Evolutionary conservation across 345 rosid species (phyloP).

Genomic region (Firmiana major): DNA sequence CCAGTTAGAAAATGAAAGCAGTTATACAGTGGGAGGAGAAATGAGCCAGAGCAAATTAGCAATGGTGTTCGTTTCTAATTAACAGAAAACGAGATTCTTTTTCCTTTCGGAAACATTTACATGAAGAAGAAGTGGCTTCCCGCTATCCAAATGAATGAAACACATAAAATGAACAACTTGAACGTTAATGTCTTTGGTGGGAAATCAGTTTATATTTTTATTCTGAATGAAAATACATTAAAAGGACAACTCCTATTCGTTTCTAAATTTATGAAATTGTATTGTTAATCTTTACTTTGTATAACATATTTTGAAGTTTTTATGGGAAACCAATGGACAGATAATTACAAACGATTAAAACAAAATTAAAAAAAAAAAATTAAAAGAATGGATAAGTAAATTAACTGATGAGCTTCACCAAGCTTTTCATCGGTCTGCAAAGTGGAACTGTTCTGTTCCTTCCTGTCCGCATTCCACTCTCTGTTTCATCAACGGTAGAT

Average conservation of each 20-base stretch:
- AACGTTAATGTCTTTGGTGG: too few species aligned
- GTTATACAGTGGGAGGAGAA: too few species aligned
- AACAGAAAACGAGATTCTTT: too few species aligned
- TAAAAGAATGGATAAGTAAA: slow-evolving; percentile 15
- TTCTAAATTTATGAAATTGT: not conserved
- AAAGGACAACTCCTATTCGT: not conserved
- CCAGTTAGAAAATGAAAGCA: not conserved
- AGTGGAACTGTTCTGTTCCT: slow-evolving; percentile 22
- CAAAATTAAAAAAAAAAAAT: not conserved
- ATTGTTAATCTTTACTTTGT: not conserved
- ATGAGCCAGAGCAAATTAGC: too few species aligned
- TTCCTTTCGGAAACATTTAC: too few species aligned
- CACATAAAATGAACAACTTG: too few species aligned
- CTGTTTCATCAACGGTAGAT: slow-evolving; percentile 33
- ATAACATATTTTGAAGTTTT: not conserved
- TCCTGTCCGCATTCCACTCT: slow-evolving; percentile 21
- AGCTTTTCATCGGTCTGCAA: slow-evolving; percentile 24
- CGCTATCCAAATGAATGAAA: too few species aligned
- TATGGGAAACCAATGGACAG: not conserved
- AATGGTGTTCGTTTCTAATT: too few species aligned
- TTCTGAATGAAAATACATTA: too few species aligned
- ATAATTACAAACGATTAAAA: not conserved
- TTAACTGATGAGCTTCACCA: not conserved
- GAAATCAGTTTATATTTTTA: too few species aligned
- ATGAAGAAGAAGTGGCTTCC: too few species aligned